A percentile compares a stretch with the other conserved stretches of the same genome.
Evolutionary conservation across 306 rosid species (phyloP).

Genomic region (Biancaea sappan): DNA sequence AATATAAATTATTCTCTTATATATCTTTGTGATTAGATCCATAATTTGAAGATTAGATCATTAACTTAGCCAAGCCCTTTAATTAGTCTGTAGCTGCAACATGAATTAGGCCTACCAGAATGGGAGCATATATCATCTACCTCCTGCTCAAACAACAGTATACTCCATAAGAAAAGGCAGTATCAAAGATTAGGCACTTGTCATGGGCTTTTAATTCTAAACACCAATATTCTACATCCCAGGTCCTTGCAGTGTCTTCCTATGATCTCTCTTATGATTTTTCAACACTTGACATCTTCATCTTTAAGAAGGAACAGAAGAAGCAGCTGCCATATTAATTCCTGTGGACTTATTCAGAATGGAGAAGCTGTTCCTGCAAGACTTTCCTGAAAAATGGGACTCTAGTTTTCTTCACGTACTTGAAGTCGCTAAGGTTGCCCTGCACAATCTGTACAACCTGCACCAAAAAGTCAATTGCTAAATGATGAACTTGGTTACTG

Average conservation of each 20-base stretch:
- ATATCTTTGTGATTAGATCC: neutral
- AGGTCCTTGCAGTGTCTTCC: neutral
- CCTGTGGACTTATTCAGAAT: slow-evolving; percentile 39
- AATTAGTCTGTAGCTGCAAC: too few relatives aligned
- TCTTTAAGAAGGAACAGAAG: neutral
- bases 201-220: neutral
- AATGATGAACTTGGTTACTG: neutral
- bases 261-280: neutral
- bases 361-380: slow-evolving; percentile 56
- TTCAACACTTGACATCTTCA: neutral
- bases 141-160: too few relatives aligned
- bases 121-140: too few relatives aligned
- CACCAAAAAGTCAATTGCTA: slow-evolving; percentile 31
- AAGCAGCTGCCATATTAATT: neutral
- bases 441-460: slow-evolving; percentile 79
- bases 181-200: too few relatives aligned
- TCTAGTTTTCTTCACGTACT: slow-evolving; percentile 63
- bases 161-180: too few relatives aligned
- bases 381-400: slow-evolving; percentile 62
- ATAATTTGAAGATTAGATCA: neutral
- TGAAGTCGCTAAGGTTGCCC: slow-evolving; percentile 78
- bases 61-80: neutral
- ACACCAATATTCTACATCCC: neutral
- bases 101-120: too few relatives aligned
- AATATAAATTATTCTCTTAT: neutral